Percentiles rank a stretch among this genome's conserved stretches.
These are phyloP conservation scores for Bombardia bombarda DNA, from an alignment of 495 filamentous ascomycete species.

Conservation along the genomic window DNA sequence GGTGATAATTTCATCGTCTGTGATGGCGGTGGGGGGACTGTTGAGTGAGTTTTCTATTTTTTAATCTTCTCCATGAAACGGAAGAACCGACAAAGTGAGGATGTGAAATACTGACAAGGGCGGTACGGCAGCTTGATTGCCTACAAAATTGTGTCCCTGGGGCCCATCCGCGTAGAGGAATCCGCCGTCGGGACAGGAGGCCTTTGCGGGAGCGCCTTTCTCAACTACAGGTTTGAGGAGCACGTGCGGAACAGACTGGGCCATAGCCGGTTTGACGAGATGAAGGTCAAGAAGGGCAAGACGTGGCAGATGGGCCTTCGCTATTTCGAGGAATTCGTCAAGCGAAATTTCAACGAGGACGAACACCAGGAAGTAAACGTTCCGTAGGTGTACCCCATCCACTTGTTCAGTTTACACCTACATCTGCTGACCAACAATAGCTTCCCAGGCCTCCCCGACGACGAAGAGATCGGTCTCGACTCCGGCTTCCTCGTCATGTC, in stretches of 20 bases:
- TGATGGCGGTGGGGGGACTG: constrained; percentile 73
- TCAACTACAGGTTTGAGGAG: constrained; percentile 64
- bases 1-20: constrained; percentile 69
- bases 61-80: too few species aligned
- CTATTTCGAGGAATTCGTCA: constrained; percentile 61
- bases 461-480: constrained; percentile 51
- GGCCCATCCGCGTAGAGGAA: constrained; percentile 54
- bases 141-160: constrained; percentile 54
- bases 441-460: constrained; percentile 65
- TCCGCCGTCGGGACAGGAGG: constrained; percentile 58
- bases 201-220: constrained; percentile 60
- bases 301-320: constrained; percentile 68
- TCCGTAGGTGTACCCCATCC: constrained; percentile 34
- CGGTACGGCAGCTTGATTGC: constrained; percentile 55
- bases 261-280: constrained; percentile 50
- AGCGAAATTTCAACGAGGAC: constrained; percentile 68
- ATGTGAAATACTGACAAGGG: constrained; percentile 16
- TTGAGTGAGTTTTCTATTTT: constrained; percentile 36
- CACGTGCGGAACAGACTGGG: constrained; percentile 53
- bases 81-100: too few species aligned
- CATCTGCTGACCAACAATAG: constrained; percentile 10
- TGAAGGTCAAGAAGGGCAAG: constrained; percentile 50
- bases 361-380: constrained; percentile 62
- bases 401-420: neutral
- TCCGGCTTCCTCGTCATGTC: constrained; percentile 60